Conservation (phyloP, 2,329 filamentous ascomycete species). For the Ceratocystis harringtonii region DNA sequence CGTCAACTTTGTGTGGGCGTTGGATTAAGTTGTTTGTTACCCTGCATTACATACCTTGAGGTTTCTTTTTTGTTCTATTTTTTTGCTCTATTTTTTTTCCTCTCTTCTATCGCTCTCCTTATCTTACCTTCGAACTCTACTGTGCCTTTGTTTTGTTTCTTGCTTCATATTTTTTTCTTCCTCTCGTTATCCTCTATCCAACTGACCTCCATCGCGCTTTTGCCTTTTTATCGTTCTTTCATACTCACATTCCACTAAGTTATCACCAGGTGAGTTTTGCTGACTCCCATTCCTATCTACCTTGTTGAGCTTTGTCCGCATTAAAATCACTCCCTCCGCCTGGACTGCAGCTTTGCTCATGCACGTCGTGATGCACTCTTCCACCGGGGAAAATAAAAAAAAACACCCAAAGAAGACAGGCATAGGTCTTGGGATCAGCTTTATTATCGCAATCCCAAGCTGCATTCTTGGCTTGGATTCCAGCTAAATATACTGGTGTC, state of each 20-base stretch:
- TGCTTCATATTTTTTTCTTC: constrained; percentile 9
- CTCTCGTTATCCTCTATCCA: constrained; percentile 1
- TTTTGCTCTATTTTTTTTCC: constrained; percentile 4
- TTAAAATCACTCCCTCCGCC: not conserved
- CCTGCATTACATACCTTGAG: constrained; percentile 12
- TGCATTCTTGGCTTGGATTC: not conserved
- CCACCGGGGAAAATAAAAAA: not conserved
- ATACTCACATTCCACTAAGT: not conserved
- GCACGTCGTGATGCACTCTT: not conserved
- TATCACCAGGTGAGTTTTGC: not conserved
- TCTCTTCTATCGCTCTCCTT: constrained; percentile 4
- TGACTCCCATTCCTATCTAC: not conserved
- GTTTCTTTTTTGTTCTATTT: not conserved
- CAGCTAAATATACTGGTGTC: not conserved
- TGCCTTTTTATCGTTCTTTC: too few relatives aligned
- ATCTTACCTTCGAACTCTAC: not conserved
- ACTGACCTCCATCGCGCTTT: too few relatives aligned
- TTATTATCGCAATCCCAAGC: too few relatives aligned
- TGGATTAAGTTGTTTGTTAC: constrained; percentile 12
- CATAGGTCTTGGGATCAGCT: not conserved
- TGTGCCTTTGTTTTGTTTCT: not conserved
- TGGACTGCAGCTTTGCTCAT: not conserved
- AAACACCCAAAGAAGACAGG: too few relatives aligned
- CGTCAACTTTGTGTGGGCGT: constrained; percentile 5
- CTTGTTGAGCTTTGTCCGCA: not conserved